A percentile compares a stretch with the other conserved stretches of the same genome.
phyloP scores from a whole-genome alignment of 2,329 filamentous ascomycete genomes.

The Zelopaecilomyces penicillatus region DNA sequence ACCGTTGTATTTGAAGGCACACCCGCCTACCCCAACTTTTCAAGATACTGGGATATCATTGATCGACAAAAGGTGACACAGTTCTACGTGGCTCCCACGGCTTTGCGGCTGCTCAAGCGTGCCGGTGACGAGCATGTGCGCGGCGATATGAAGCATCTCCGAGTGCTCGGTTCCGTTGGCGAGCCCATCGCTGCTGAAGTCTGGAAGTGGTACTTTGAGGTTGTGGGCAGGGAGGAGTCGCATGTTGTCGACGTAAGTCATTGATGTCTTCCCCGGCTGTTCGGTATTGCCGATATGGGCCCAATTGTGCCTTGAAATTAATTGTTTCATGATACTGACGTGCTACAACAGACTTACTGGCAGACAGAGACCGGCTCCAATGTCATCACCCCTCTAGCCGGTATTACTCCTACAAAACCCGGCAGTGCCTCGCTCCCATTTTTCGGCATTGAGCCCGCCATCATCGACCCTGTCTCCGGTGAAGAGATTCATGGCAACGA shows the following conservation, averaged over 20 bases:
- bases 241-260: constrained; percentile 83
- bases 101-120: constrained; percentile 85
- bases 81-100: constrained; percentile 96
- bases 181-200: constrained; percentile 97
- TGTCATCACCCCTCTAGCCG: constrained; percentile 87
- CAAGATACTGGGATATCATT: constrained; percentile 97
- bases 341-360: constrained; percentile 77
- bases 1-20: constrained; percentile 98
- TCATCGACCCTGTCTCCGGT: constrained; percentile 92
- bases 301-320: neutral
- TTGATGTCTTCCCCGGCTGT: too few relatives aligned
- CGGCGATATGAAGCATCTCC: constrained; percentile 78
- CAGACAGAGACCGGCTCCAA: constrained; percentile 98
- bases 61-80: constrained; percentile 92
- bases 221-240: constrained; percentile 85
- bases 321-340: constrained; percentile 10
- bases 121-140: constrained; percentile 90
- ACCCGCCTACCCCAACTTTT: constrained; percentile 94
- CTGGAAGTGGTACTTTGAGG: constrained; percentile 99
- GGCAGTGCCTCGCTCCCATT: constrained; percentile 93
- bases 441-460: constrained; percentile 95
- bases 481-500: constrained; percentile 92
- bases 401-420: constrained; percentile 92
- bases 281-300: neutral
- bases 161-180: constrained; percentile 88